phyloP scores from a whole-genome alignment of 129 eudicot species.

The Glebionis coronaria region DNA sequence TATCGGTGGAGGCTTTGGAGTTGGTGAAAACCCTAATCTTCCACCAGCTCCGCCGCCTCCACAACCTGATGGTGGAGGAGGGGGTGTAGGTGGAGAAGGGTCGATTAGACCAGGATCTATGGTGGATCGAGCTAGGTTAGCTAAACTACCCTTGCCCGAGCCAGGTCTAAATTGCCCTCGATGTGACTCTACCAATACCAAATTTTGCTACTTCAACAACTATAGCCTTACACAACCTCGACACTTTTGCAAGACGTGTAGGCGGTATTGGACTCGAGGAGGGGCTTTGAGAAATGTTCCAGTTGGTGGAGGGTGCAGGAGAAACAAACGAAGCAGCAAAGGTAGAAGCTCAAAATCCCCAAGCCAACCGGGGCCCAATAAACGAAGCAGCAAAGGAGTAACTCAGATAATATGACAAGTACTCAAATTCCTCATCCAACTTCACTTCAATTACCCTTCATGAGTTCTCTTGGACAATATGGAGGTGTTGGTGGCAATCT shows the following conservation, averaged over 20 bases:
- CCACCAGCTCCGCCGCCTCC: constrained; percentile 35
- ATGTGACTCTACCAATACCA: constrained; percentile 66
- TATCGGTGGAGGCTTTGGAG: constrained; percentile 18
- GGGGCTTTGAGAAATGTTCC: constrained; percentile 71
- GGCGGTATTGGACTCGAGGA: constrained; percentile 71
- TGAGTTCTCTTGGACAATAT: constrained; percentile 48
- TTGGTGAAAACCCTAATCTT: constrained; percentile 37
- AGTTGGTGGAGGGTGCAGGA: constrained; percentile 70
- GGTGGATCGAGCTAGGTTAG: constrained; percentile 67
- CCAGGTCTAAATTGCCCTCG: constrained; percentile 65
- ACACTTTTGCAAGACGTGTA: constrained; percentile 73
- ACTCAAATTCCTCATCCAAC: constrained; percentile 36
- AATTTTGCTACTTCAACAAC: constrained; percentile 77
- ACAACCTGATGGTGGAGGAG: constrained; percentile 15
- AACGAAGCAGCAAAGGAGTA: constrained; percentile 47
- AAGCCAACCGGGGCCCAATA: constrained; percentile 31
- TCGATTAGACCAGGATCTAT: constrained; percentile 63
- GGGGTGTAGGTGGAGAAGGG: constrained; percentile 33
- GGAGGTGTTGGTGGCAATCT: constrained; percentile 30
- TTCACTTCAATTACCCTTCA: constrained; percentile 48
- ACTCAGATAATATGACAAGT: constrained; percentile 37
- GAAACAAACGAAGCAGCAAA: constrained; percentile 60
- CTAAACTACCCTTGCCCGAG: constrained; percentile 60
- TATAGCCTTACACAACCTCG: constrained; percentile 66
- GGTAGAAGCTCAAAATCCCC: constrained; percentile 46